These are phyloP conservation scores for Ophiognomonia clavigignenti-juglandacearum DNA, from an alignment of 2,329 filamentous ascomycete species.

Conservation along the genomic window DNA sequence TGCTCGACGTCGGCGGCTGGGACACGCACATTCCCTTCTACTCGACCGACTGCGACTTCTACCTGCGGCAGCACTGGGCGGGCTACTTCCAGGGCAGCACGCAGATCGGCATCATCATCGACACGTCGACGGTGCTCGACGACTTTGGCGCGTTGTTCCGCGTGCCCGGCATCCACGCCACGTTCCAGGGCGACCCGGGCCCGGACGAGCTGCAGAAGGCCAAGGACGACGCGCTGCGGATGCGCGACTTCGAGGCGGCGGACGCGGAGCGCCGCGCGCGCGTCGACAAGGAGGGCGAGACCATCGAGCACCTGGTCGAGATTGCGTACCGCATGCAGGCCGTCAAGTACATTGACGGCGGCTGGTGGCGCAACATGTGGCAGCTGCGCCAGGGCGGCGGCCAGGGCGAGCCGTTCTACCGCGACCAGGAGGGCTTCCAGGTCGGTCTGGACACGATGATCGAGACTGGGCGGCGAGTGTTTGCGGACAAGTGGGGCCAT, in stretches of 20 bases:
- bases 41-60: conserved; percentile 44
- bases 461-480: conserved; percentile 36
- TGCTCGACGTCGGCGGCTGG: conserved; percentile 41
- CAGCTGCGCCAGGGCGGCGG: conserved; percentile 47
- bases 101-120: conserved; percentile 35
- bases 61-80: conserved; percentile 36
- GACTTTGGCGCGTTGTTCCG: conserved; percentile 38
- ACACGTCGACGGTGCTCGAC: conserved; percentile 36
- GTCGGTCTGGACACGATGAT: conserved; percentile 39
- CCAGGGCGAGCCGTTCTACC: conserved; percentile 48
- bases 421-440: conserved; percentile 41
- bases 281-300: conserved; percentile 22
- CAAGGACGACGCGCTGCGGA: conserved; percentile 25
- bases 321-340: conserved; percentile 34
- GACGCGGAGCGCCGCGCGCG: conserved; percentile 30
- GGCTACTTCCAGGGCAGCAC: conserved; percentile 35
- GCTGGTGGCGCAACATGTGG: conserved; percentile 46
- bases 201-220: conserved; percentile 20
- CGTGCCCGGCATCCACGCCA: conserved; percentile 29
- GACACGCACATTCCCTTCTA: conserved; percentile 48
- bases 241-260: conserved; percentile 26
- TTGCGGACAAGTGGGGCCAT: conserved; percentile 37
- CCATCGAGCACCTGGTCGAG: conserved; percentile 23
- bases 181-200: conserved; percentile 28
- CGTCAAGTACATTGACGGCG: conserved; percentile 35